These are phyloP conservation scores for Carallia pectinifolia DNA, from an alignment of 345 rosid genomes.

Conservation along the genomic window DNA sequence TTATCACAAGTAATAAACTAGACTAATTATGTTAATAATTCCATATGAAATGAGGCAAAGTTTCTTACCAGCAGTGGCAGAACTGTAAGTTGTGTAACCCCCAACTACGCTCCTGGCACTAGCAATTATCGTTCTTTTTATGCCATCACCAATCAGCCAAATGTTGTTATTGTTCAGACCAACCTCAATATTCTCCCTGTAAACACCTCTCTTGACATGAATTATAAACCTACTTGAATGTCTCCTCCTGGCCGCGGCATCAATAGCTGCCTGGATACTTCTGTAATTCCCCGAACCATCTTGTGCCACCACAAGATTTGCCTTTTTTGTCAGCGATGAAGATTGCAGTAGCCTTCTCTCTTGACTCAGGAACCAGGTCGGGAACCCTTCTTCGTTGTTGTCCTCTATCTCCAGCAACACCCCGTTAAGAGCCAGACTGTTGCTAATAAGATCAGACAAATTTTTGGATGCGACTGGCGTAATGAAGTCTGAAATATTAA, in stretches of 20 bases:
- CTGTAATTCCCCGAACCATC: constrained; percentile 61
- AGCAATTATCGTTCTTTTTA: constrained; percentile 61
- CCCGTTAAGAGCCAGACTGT: constrained; percentile 57
- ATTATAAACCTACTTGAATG: constrained; percentile 52
- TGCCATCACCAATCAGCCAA: constrained; percentile 76
- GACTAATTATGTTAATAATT: background rate
- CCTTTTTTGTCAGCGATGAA: constrained; percentile 20
- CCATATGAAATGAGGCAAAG: background rate
- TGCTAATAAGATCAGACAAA: constrained; percentile 54
- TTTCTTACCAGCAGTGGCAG: constrained; percentile 79
- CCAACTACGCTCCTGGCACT: constrained; percentile 57
- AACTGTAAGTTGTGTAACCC: constrained; percentile 82
- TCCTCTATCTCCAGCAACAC: constrained; percentile 31
- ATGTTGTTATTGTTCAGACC: constrained; percentile 48
- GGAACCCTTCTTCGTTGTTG: constrained; percentile 24
- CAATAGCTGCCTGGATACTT: constrained; percentile 59
- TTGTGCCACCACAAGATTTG: constrained; percentile 57
- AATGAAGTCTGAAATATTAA: constrained; percentile 55
- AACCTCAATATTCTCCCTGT: constrained; percentile 71
- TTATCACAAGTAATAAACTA: too few species aligned
- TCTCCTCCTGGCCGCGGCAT: constrained; percentile 59
- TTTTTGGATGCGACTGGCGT: constrained; percentile 45
- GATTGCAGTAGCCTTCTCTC: constrained; percentile 42
- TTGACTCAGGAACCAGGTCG: constrained; percentile 42
- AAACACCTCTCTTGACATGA: constrained; percentile 72